Evolutionary conservation across 1,284 basidiomycete species (phyloP), one percentile per base, ranked within the genome.

Genomic region (Malassezia sympodialis): DNA sequence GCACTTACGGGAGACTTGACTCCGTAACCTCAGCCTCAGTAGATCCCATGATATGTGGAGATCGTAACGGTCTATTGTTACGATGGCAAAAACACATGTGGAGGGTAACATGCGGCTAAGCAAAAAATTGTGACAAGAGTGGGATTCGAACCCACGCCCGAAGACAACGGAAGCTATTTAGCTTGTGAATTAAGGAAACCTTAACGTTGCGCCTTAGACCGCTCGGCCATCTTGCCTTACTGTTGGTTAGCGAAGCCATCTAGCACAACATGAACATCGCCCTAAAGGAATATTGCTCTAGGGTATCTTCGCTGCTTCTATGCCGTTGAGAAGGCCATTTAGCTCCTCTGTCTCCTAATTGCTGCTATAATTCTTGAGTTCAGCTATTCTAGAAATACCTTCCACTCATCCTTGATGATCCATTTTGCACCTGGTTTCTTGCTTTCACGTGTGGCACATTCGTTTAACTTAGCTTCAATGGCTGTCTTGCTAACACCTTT

Each of bases 131-230:
- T 67, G 66, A 69, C 63, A 65, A 69, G 61, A 65, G 68, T 67
- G 68, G 66, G 65, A 69, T 67, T 68, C 67, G 62, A 68, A 69
- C 66, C 68, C 68, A 68, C 68, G 68, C 67, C 67, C 67, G 65
- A 67, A 67, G 65, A 67, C 55, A 57, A 57, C 55, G 55, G 55
- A 57, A 57, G 55, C 55, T 57, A 21, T 8, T 30, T 37, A 48
- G 55, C 55, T 57, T 45, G n/a, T 52, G n/a, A 34, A 57, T 57
- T 57, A 57, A 57, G 55, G 51, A 35, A 57, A 52, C 55, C 55
- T 57, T 57, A 57, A 57, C 55, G 55, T 57, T 57, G 55, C 65
- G 63, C 65, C 65, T 67, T 65, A 65, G 62, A 67, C 65, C 65
- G 63, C 65, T 65, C 63, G 63, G 65, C 65, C 65, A 67, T 63